Base-by-base conservation (phyloP, 164 flowering plant species). In the Vitis rupestris region DNA sequence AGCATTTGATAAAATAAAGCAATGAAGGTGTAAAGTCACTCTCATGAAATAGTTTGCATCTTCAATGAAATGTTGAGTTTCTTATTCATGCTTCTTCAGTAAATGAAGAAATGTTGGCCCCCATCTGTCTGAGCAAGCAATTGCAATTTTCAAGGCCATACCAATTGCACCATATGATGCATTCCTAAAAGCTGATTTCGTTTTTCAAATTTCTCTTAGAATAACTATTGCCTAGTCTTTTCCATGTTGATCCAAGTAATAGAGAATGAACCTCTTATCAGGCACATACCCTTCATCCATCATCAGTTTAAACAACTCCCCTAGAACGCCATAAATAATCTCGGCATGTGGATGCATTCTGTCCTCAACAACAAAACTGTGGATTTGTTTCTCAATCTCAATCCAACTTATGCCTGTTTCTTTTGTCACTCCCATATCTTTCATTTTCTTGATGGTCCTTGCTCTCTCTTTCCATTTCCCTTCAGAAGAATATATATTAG, bases 331-430 rank as follows among this genome's bases (percentile, higher is more conserved):
- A 68, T 87, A 85, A 61, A 89, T 83, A 47, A 19, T 64, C 66
- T 80, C 82, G 52, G 74, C 70, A 66, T 83, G 75, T 19, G 90
- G 84, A 78, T 93, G 95, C 80, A 75, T 48, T 72, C 69, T 82
- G 74, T 89, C 96, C 65, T 68, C 76, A 47, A 88, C 97, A 69
- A 85, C 90, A 79, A 94, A 92, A 70, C 85, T 87, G 37, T 90
- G 96, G 10, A 88, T 80, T 71, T 76, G 67, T 73, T 81, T 89
- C 30, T 85, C 90, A 66, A 92, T 81, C 83, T 90, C 97, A 64
- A 94, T 88, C 94, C 93, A 89, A 78, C 97, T 92, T 27, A 82
- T 69, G n/a, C 97, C 97, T 1, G 83, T 82, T 59, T 89, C 96
- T 79, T 90, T 91, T 8, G 79, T 71, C 49, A 86, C 76, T 5